Base-by-base conservation (phyloP, 345 rosid genomes). In the Sisymbrium altissimum region DNA sequence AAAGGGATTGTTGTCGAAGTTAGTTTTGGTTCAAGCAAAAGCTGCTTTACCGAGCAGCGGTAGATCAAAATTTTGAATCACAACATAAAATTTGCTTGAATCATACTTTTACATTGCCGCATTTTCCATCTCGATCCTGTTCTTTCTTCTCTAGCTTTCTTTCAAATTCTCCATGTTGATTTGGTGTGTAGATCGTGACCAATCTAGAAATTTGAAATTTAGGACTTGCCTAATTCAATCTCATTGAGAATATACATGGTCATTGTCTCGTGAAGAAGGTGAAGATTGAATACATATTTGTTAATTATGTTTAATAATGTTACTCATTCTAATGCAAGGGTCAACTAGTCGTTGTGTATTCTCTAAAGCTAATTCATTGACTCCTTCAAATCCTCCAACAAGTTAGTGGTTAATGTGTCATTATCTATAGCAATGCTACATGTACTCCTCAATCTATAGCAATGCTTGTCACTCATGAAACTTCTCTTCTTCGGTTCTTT, bases 321-420 rank as follows among this genome's bases (percentile, higher is more conserved):
- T 36, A 9, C 0, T 36, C 30, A 5, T 56, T 36, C 30, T 68
- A 70, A 29, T 40, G 62, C 53, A 39, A 13, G 15, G 58, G 21
- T 60, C 35, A 72, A 50, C 50, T 48, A 60, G 12, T 19, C 18
- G 14, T 44, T 44, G 13, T 46, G 36, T 46, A 11, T 70, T 15
- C 21, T 71, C 14, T 25, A 17, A 38, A 65, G 71, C 48, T 38
- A 21, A 44, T 40, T 18, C 50, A 50, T 62, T 77, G 76, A 55
- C 76, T 64, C 25, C n/a, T 57, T 56, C 55, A 43, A 21, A 63
- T 33, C 29, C 60, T 63, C 69, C 40, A 40, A 39, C 11, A 57
- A 64, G 62, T 77, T 77, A 77, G 80, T 77, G 80, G 39, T 30
- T 56, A 18, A 33, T 57, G 61, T 77, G 76, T 77, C 76, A 48